phyloP scores from a whole-genome alignment of 2,329 filamentous ascomycete species.

The Trichoderma harzianum region DNA sequence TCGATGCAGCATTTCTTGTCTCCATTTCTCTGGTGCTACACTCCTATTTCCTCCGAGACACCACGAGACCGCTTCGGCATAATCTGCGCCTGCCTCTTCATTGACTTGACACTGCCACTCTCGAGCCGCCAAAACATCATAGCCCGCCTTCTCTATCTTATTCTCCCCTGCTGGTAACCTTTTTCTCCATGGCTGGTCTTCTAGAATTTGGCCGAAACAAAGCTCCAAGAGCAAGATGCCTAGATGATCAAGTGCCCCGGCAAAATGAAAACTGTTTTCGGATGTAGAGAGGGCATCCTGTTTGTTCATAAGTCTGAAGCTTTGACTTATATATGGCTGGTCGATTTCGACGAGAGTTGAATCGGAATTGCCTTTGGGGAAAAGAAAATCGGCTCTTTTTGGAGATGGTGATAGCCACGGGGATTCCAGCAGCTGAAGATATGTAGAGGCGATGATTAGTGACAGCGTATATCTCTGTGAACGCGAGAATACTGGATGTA shows the following conservation, averaged over 20 bases:
- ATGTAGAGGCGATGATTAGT: slow-evolving; percentile 26
- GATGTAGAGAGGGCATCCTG: not conserved
- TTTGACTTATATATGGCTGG: not conserved
- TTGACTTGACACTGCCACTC: slow-evolving; percentile 9
- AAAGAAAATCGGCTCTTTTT: slow-evolving; percentile 23
- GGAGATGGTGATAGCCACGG: slow-evolving; percentile 24
- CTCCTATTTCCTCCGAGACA: slow-evolving; percentile 7
- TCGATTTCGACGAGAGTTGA: not conserved
- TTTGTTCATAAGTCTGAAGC: not conserved
- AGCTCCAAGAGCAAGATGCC: not conserved
- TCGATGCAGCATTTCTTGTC: slow-evolving; percentile 11
- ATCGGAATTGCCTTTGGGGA: not conserved
- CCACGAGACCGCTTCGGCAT: slow-evolving; percentile 15
- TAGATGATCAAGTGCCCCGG: not conserved
- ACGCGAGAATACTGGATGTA: slow-evolving; percentile 17
- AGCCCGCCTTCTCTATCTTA: not conserved
- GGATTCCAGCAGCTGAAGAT: slow-evolving; percentile 26
- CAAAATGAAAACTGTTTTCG: not conserved
- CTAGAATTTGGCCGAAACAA: not conserved
- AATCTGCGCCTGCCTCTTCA: slow-evolving; percentile 11
- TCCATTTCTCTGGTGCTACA: slow-evolving; percentile 4
- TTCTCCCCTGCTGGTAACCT: not conserved
- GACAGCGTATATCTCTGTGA: slow-evolving; percentile 25
- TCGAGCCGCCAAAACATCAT: slow-evolving; percentile 11
- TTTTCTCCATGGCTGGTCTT: not conserved